phyloP scores from a whole-genome alignment of 768 basidiomycete genomes.

The Royoungia palumana region DNA sequence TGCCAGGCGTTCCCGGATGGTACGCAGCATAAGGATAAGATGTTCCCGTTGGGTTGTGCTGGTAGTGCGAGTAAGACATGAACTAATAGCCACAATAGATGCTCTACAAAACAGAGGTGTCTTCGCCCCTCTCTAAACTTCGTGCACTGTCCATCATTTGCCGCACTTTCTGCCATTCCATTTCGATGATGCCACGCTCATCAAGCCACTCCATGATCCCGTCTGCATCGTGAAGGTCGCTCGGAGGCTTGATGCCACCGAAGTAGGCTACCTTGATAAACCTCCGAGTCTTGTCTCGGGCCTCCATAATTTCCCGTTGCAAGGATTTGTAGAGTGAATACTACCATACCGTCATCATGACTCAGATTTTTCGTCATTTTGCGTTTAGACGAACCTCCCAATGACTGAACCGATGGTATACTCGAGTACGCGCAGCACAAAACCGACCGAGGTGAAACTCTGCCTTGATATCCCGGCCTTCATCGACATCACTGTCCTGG shows the following conservation, averaged over 20 bases:
- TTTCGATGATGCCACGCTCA: conserved; percentile 58
- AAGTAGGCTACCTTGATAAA: conserved; percentile 61
- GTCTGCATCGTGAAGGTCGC: conserved; percentile 70
- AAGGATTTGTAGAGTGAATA: conserved; percentile 62
- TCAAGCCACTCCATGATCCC: conserved; percentile 82
- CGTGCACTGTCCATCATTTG: conserved; percentile 73
- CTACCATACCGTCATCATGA: conserved; percentile 37
- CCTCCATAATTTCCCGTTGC: conserved; percentile 52
- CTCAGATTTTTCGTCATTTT: background rate
- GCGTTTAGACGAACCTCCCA: conserved; percentile 65
- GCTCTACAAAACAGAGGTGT: conserved; percentile 4
- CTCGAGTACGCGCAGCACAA: conserved; percentile 64
- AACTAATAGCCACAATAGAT: background rate
- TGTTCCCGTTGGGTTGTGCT: conserved; percentile 41
- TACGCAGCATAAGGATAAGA: conserved; percentile 68
- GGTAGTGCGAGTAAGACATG: conserved; percentile 38
- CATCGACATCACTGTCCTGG: conserved; percentile 3
- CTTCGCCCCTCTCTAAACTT: conserved; percentile 52
- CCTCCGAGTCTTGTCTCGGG: conserved; percentile 40
- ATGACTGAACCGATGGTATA: conserved; percentile 72
- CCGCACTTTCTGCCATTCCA: conserved; percentile 69
- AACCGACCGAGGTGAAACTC: conserved; percentile 75
- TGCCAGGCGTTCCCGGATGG: conserved; percentile 43
- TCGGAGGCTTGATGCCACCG: conserved; percentile 55
- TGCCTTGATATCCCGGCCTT: conserved; percentile 13